A percentile compares a stretch with the other conserved stretches of the same genome.
Evolutionary conservation across 495 filamentous ascomycete genomes (phyloP).

Genomic region (Neurospora tetraspora): DNA sequence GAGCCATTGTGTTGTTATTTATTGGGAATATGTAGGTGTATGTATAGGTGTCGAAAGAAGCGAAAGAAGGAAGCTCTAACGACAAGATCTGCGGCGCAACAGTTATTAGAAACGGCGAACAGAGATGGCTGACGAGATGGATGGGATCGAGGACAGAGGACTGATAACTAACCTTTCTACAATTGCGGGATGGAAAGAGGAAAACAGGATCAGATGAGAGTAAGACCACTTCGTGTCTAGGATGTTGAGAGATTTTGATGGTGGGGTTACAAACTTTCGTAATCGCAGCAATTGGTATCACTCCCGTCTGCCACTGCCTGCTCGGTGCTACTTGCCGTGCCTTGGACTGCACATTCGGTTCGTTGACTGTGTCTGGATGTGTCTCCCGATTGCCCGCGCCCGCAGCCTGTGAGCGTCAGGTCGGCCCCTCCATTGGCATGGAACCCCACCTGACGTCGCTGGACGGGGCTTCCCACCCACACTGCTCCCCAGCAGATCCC

Average conservation of each 20-base stretch:
- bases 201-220: background rate
- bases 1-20: slow-evolving; percentile 49
- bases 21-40: background rate
- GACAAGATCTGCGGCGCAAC: background rate
- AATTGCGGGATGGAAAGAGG: background rate
- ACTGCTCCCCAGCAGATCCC: background rate
- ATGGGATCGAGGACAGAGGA: background rate
- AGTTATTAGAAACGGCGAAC: background rate
- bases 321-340: background rate
- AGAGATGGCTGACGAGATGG: background rate
- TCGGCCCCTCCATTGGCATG: background rate
- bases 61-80: background rate
- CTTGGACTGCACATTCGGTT: background rate
- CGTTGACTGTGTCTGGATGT: background rate
- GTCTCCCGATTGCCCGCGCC: background rate
- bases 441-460: slow-evolving; percentile 17
- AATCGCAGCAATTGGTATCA: background rate
- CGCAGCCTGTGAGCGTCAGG: background rate
- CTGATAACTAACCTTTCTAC: background rate
- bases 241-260: background rate
- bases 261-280: background rate
- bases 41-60: background rate
- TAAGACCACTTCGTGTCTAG: background rate
- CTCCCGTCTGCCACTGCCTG: background rate
- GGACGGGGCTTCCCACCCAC: background rate